Evolutionary conservation across 257 asterid genomes (phyloP), one percentile per base, ranked within the genome.

Genomic region (Scutellaria barbata): DNA sequence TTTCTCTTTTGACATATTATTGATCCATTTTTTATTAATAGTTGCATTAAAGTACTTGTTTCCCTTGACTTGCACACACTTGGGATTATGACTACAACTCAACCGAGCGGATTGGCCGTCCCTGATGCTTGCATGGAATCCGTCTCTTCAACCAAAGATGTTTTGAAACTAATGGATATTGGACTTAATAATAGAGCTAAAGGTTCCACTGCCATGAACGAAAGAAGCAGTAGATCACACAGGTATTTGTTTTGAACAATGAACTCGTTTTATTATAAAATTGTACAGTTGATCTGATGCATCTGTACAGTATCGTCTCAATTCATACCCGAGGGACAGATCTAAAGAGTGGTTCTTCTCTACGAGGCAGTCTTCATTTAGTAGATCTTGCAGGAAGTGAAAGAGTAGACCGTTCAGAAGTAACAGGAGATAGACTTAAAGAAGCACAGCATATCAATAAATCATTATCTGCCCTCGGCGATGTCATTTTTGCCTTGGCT

Each of bases 371-470:
- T 79, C 99, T 95, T 71, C 98, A 95, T 84, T 82, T 95, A 66
- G 98, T 95, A 74, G 99, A 95, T 84, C 97, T 95, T 56, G 99
- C 99, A 0, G 99, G 99, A 73, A 95, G 99, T 80, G 99, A 95
- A 73, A 83, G 98, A 79, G 88, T 95, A 10, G 99, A 95, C 79
- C 97, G 98, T 22, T 92, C 98, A 6, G 99, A 95, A 81, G 99
- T 92, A 47, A 88, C 96, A 0, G 99, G 99, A 48, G 99, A 95
- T 66, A 83, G 98, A 73, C 85, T 95, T 42, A 95, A 88, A 80
- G 99, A 95, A 80, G 97, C 99, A 22, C 98, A 92, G 12, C 92
- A 92, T 75, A 95, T 95, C 69, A 95, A 95, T 63, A 95, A 95
- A 81, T 95, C 99, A 0, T 75, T 95, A 60, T 77, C 98, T 5